A percentile compares a stretch with the other conserved stretches of the same genome.
Evolutionary conservation across 495 filamentous ascomycete genomes (phyloP).

Genomic region (Aspergillus bertholletiae): DNA sequence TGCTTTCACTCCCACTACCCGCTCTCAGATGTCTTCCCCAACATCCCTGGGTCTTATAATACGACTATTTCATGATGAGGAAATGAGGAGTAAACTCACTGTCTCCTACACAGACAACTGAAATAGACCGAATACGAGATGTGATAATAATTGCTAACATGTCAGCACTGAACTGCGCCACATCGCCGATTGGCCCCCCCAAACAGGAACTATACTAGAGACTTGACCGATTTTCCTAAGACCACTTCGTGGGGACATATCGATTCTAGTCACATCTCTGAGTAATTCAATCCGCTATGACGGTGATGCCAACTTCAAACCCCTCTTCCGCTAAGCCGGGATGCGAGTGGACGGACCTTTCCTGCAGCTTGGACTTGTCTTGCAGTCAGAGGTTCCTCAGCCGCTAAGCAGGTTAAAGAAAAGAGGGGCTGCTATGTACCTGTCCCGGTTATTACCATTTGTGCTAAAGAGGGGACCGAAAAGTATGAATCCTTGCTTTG

Average conservation of each 20-base stretch:
- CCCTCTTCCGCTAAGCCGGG: neutral
- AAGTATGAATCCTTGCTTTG: neutral
- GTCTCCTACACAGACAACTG: neutral
- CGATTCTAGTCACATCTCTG: neutral
- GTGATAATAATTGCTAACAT: neutral
- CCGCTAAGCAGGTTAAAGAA: neutral
- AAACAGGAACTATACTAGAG: neutral
- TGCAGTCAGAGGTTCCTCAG: neutral
- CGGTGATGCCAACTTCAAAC: neutral
- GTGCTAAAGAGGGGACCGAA: constrained; percentile 1
- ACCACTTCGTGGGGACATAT: neutral
- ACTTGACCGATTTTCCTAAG: neutral
- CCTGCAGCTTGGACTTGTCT: neutral
- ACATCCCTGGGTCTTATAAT: neutral
- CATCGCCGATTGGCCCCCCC: neutral
- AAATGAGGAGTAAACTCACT: neutral
- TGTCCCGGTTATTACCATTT: neutral
- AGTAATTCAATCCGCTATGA: neutral
- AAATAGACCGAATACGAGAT: neutral
- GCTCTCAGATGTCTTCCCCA: neutral
- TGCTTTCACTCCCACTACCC: neutral
- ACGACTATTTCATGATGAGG: neutral
- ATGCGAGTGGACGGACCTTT: neutral
- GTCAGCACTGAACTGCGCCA: neutral
- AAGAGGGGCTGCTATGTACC: neutral